Evolutionary conservation across 176 grass and related monocot species (phyloP).

Genomic region (Olyra latifolia): DNA sequence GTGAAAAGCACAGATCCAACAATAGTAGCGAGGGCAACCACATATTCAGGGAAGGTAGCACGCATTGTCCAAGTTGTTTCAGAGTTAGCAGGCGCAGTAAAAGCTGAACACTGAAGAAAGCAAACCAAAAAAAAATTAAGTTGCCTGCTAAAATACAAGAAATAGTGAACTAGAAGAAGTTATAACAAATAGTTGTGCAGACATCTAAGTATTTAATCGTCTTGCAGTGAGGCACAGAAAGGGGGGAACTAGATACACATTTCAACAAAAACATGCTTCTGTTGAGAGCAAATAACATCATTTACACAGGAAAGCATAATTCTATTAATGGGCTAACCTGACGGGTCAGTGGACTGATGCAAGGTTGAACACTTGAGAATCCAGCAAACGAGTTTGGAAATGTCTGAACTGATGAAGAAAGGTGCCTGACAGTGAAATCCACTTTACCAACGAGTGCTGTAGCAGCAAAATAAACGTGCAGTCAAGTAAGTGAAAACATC

Average conservation of each 20-base stretch:
- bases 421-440: constrained; percentile 97
- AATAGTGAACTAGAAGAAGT: background rate
- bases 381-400: constrained; percentile 70
- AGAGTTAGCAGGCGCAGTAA: constrained; percentile 57
- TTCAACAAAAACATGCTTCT: background rate
- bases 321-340: constrained; percentile 43
- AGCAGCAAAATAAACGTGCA: constrained; percentile 16
- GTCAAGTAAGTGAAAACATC: constrained; percentile 19
- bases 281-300: background rate
- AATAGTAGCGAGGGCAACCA: constrained; percentile 93
- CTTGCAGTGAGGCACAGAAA: background rate
- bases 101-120: constrained; percentile 74
- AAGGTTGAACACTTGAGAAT: constrained; percentile 86
- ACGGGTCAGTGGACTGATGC: constrained; percentile 39
- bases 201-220: background rate
- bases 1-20: constrained; percentile 98
- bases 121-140: constrained; percentile 15
- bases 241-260: background rate
- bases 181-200: background rate
- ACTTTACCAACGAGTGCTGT: constrained; percentile 90
- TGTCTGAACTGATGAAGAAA: constrained; percentile 68
- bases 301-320: background rate
- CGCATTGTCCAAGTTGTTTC: constrained; percentile 97
- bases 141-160: constrained; percentile 11
- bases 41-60: constrained; percentile 90